phyloP scores from a whole-genome alignment of 305 asterid species.

The Petunia hybrid region DNA sequence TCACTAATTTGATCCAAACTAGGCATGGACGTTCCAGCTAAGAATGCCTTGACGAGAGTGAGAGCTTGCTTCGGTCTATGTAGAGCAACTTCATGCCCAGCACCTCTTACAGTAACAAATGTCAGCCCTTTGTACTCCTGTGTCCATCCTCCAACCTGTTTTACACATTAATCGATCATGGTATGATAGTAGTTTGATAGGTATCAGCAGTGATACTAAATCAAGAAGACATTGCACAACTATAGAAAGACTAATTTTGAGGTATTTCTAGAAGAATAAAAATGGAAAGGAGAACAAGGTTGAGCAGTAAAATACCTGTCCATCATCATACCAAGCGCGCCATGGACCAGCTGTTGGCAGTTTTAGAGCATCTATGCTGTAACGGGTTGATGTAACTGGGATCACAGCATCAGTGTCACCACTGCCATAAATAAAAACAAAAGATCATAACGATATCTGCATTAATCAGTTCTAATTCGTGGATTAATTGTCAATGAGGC shows the following conservation, averaged over 20 bases:
- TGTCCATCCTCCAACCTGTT: constrained; percentile 95
- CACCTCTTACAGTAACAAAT: constrained; percentile 83
- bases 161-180: constrained; percentile 14
- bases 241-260: neutral
- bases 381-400: constrained; percentile 93
- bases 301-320: constrained; percentile 64
- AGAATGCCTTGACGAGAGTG: constrained; percentile 64
- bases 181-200: neutral
- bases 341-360: constrained; percentile 73
- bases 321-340: constrained; percentile 89
- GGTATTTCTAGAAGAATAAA: neutral
- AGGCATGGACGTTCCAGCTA: constrained; percentile 75
- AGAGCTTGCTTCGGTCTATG: constrained; percentile 87
- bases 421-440: constrained; percentile 44
- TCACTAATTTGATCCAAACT: constrained; percentile 52
- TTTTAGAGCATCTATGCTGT: constrained; percentile 74
- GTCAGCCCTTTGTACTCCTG: constrained; percentile 85
- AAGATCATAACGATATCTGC: neutral
- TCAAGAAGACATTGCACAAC: neutral
- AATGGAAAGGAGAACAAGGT: neutral
- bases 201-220: constrained; percentile 1
- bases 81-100: constrained; percentile 92
- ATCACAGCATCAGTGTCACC: constrained; percentile 92
- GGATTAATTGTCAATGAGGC: neutral
- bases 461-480: neutral